Percentiles rank a stretch among this genome's conserved stretches.
phyloP scores from a whole-genome alignment of 2,329 filamentous ascomycete species.

The Penicillium sp. region DNA sequence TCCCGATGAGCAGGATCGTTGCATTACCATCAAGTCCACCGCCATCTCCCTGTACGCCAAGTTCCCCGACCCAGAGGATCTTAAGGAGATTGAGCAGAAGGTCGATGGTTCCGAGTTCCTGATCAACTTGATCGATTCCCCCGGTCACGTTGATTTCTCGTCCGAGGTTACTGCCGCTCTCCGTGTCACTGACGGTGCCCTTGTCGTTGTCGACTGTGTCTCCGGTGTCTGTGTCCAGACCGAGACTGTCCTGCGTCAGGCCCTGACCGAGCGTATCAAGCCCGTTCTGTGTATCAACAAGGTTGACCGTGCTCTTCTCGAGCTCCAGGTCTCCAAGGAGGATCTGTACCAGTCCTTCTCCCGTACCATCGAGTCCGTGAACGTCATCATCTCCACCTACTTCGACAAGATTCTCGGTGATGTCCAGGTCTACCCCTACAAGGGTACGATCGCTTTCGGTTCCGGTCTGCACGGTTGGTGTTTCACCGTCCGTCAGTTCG shows the following conservation, averaged over 20 bases:
- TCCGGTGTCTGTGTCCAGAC: constrained; percentile 99
- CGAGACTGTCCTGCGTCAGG: constrained; percentile 98
- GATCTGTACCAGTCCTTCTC: constrained; percentile 99
- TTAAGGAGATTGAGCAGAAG: constrained; percentile 91
- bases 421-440: constrained; percentile 97
- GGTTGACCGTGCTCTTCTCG: constrained; percentile 98
- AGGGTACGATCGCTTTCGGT: constrained; percentile 97
- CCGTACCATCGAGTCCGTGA: constrained; percentile 98
- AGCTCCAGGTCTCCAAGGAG: constrained; percentile 98
- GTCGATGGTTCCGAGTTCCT: constrained; percentile 94
- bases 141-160: constrained; percentile 99
- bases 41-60: constrained; percentile 97
- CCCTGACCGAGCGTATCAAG: constrained; percentile 99
- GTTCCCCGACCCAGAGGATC: constrained; percentile 76
- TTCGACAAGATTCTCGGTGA: constrained; percentile 96
- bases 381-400: constrained; percentile 99
- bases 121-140: constrained; percentile 99
- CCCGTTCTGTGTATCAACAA: constrained; percentile 99
- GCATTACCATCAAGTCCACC: constrained; percentile 99
- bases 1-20: constrained; percentile 97
- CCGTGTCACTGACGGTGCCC: constrained; percentile 98
- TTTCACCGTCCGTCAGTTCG: constrained; percentile 99
- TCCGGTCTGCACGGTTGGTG: constrained; percentile 99
- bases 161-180: constrained; percentile 99
- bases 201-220: constrained; percentile 99